Percentiles rank a stretch among this genome's conserved stretches.
Evolutionary conservation across 2,329 filamentous ascomycete genomes (phyloP).

Genomic region (Penicillium occitanis): DNA sequence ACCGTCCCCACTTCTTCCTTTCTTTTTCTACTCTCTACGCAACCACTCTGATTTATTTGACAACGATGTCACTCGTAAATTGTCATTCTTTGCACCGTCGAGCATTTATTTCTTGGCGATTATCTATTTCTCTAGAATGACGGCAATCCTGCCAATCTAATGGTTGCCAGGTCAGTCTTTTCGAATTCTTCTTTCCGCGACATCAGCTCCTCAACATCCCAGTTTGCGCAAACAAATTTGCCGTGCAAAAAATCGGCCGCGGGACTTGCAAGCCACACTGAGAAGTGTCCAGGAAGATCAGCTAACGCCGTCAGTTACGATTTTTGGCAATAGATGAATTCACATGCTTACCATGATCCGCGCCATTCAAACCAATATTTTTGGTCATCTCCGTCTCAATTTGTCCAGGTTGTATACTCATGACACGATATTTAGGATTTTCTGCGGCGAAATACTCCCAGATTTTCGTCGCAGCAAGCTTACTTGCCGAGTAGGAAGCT

Average conservation of each 20-base stretch:
- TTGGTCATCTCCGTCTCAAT: constrained; percentile 4
- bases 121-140: neutral
- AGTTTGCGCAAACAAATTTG: constrained; percentile 6
- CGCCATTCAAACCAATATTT: neutral
- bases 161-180: neutral
- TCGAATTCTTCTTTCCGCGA: constrained; percentile 4
- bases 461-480: neutral
- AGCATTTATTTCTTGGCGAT: neutral
- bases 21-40: neutral
- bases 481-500: neutral
- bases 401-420: neutral
- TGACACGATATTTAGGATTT: neutral
- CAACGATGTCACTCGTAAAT: too few species aligned
- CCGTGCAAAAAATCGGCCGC: constrained; percentile 2
- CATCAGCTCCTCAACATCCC: constrained; percentile 9
- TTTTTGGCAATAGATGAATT: neutral
- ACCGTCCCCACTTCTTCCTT: neutral
- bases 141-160: neutral
- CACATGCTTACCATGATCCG: neutral
- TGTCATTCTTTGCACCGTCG: neutral
- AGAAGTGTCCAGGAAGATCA: neutral
- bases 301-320: neutral
- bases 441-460: constrained; percentile 1
- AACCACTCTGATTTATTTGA: neutral
- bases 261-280: constrained; percentile 5